These are phyloP conservation scores for Heterobasidion annosum DNA, from an alignment of 1,284 basidiomycete species.

Conservation along the genomic window DNA sequence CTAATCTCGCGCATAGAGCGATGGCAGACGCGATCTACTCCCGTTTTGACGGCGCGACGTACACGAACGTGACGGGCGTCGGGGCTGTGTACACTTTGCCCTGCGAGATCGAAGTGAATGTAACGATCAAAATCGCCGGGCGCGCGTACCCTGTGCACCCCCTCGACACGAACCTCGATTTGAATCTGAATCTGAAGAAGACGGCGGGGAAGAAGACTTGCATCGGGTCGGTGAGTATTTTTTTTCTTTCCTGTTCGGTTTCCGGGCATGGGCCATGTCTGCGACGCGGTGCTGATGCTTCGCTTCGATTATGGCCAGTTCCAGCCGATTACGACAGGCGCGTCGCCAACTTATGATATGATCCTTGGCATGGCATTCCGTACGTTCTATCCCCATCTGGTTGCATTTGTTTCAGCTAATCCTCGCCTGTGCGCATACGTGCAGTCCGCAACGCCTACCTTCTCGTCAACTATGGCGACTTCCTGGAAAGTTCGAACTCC, in stretches of 20 bases:
- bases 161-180: conserved; percentile 63
- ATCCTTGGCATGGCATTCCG: conserved; percentile 76
- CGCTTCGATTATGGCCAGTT: conserved; percentile 32
- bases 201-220: conserved; percentile 53
- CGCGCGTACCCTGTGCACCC: conserved; percentile 62
- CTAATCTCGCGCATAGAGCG: conserved; percentile 22
- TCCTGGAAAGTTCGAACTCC: conserved; percentile 11
- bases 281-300: not conserved
- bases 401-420: not conserved
- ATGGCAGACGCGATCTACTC: conserved; percentile 76
- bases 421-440: not conserved
- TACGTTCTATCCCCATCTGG: conserved; percentile 24
- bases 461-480: conserved; percentile 18
- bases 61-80: conserved; percentile 24
- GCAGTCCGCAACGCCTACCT: conserved; percentile 54
- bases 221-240: conserved; percentile 51
- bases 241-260: not conserved
- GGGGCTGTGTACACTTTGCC: conserved; percentile 63
- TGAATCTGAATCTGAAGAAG: conserved; percentile 33
- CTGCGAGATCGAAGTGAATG: conserved; percentile 60
- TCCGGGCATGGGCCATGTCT: not conserved
- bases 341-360: conserved; percentile 67
- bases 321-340: conserved; percentile 73
- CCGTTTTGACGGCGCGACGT: conserved; percentile 65
- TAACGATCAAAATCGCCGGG: conserved; percentile 66